A percentile compares a stretch with the other conserved stretches of the same genome.
Evolutionary conservation across 306 rosid genomes (phyloP).

Genomic region (Urtica urens): DNA sequence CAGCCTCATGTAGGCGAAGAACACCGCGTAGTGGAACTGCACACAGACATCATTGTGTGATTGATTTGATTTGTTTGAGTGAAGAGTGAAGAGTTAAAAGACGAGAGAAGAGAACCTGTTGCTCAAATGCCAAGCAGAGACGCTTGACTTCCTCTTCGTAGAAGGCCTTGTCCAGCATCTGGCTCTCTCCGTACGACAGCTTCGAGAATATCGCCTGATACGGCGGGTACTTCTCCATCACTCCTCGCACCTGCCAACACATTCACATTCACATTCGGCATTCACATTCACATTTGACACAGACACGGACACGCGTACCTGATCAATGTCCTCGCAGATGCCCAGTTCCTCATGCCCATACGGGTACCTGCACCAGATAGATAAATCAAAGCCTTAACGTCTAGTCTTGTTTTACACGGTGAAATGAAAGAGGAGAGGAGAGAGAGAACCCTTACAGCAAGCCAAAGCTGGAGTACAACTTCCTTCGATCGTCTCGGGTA

Average conservation of each 20-base stretch:
- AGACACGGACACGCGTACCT: no score
- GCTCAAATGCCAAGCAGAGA: constrained; percentile 90
- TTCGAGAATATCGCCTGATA: constrained; percentile 83
- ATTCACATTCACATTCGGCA: no score
- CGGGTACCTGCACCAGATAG: constrained; percentile 53
- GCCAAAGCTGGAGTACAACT: constrained; percentile 86
- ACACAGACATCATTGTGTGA: no score
- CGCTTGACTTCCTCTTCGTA: constrained; percentile 99
- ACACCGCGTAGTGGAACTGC: constrained; percentile 95
- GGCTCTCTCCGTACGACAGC: constrained; percentile 89
- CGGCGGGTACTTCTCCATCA: constrained; percentile 89
- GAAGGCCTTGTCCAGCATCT: constrained; percentile 97
- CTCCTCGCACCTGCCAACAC: constrained; percentile 86
- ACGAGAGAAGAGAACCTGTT: constrained; percentile 42
- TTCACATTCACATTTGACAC: no score
- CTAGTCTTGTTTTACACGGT: no score
- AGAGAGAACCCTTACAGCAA: constrained; percentile 76
- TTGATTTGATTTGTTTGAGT: constrained; percentile 9
- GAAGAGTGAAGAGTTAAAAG: neutral
- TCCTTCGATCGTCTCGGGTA: constrained; percentile 89
- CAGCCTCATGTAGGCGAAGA: constrained; percentile 96
- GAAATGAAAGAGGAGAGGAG: neutral
- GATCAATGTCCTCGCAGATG: constrained; percentile 90
- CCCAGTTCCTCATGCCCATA: constrained; percentile 97
- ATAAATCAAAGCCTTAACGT: constrained; percentile 6